Base-by-base conservation (phyloP, 2,329 filamentous ascomycete genomes). In the Anthostomella pinea region DNA sequence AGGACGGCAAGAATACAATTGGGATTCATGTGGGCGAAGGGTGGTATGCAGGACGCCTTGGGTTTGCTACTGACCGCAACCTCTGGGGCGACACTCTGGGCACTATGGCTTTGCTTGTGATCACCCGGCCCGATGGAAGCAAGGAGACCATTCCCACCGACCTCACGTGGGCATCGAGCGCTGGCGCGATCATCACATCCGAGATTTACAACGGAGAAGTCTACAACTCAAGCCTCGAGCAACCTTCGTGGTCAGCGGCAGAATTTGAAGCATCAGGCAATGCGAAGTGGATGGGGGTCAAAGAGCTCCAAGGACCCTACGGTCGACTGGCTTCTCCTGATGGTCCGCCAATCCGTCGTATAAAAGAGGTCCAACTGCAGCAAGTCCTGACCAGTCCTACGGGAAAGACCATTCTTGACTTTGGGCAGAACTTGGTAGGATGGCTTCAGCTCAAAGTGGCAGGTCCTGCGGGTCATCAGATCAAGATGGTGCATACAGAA, bases 401-500 rank as follows among this genome's bases (percentile, higher is more conserved):
- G 3, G 70, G 71, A 4, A 73, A 73, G 46, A 68, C 59, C 0
- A 56, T 78, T 2, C 40, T 79, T 5, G 69, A 73, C 41, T 73
- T 73, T 37, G 69, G 70, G 1, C 69, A 73, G 43, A 73, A 73
- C 37, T 47, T 73, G 2, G 69, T 70, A 2, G 70, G 70, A 2
- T 63, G 62, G 48, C 43, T 71, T 4, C 52, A 50, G 2, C 38
- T 59, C 2, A 60, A 47, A 1, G 50, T 56, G 1, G 51, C 69
- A 46, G 24, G 67, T 0, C 49, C 52, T 3, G 68, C 44, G 4
- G 50, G 66, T 1, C 59, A 64, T 3, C 62, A 54, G 7, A 64
- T 79, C 14, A 64, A 58, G 4, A 57, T 81, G 10, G 54, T 53
- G 0, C 75, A 80, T 48, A 69, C 75, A 1, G 77, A 81, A 51